A percentile compares a stretch with the other conserved stretches of the same genome.
phyloP scores from a whole-genome alignment of 2,329 filamentous ascomycete genomes.

The Fusarium sp. region DNA sequence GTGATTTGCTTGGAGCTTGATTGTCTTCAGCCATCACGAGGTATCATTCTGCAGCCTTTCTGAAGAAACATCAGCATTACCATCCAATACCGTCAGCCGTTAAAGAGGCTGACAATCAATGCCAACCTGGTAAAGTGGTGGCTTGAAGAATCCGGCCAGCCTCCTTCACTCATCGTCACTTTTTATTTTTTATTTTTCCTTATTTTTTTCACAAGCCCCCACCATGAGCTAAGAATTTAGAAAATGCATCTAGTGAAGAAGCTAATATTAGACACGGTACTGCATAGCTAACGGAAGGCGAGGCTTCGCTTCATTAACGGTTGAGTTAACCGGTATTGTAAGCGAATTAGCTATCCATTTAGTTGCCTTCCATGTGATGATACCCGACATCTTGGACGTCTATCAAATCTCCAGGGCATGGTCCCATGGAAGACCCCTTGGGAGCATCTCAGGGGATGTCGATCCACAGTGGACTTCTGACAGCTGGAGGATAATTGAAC shows the following conservation, averaged over 20 bases:
- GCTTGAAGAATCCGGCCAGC: constrained; percentile 23
- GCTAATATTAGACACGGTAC: constrained; percentile 32
- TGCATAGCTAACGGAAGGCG: neutral
- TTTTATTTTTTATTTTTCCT: constrained; percentile 9
- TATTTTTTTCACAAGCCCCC: constrained; percentile 26
- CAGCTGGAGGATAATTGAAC: constrained; percentile 28
- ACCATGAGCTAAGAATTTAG: constrained; percentile 33
- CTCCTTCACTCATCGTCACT: constrained; percentile 8
- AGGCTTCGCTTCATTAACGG: neutral
- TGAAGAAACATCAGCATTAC: neutral
- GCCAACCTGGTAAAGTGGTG: constrained; percentile 11
- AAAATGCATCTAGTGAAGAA: constrained; percentile 34
- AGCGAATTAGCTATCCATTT: neutral
- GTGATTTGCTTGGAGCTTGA: constrained; percentile 10
- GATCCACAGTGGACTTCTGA: constrained; percentile 38
- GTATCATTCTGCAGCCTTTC: constrained; percentile 23
- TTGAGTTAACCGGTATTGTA: constrained; percentile 13
- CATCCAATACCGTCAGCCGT: constrained; percentile 22
- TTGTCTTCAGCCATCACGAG: constrained; percentile 13
- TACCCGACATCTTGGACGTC: neutral
- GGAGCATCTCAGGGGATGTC: constrained; percentile 34
- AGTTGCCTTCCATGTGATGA: neutral
- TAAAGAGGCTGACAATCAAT: constrained; percentile 17
- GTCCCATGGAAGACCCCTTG: neutral
- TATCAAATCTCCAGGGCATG: constrained; percentile 9